These are phyloP conservation scores for Aspergillus quadrilineatus DNA, from an alignment of 2,329 filamentous ascomycete species.

Conservation along the genomic window DNA sequence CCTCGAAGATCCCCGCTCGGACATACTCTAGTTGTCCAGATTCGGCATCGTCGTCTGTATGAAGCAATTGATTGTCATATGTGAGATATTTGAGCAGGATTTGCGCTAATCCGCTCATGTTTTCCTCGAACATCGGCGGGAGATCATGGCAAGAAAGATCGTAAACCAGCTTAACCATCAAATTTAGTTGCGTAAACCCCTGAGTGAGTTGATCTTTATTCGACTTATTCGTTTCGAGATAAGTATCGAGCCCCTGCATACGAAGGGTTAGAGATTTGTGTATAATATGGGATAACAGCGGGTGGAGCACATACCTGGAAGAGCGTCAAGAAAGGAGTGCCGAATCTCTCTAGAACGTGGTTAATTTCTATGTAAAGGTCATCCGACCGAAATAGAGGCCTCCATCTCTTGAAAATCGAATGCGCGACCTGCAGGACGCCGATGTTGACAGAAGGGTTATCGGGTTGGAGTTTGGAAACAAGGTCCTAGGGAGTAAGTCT, in stretches of 20 bases:
- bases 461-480: slow-evolving; percentile 77
- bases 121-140: slow-evolving; percentile 89
- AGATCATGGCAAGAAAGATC: slow-evolving; percentile 98
- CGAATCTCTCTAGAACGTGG: slow-evolving; percentile 86
- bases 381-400: slow-evolving; percentile 89
- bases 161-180: slow-evolving; percentile 89
- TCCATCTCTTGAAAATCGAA: slow-evolving; percentile 95
- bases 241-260: slow-evolving; percentile 48
- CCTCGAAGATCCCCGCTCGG: slow-evolving; percentile 91
- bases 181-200: slow-evolving; percentile 80
- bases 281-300: background rate
- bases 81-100: slow-evolving; percentile 90
- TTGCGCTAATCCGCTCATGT: slow-evolving; percentile 71
- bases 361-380: slow-evolving; percentile 94
- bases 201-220: slow-evolving; percentile 73
- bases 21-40: slow-evolving; percentile 80
- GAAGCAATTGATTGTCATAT: slow-evolving; percentile 80
- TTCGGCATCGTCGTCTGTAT: slow-evolving; percentile 86
- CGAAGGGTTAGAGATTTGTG: slow-evolving; percentile 9
- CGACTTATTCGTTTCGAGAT: slow-evolving; percentile 70
- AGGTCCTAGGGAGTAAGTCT: slow-evolving; percentile 62
- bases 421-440: slow-evolving; percentile 96
- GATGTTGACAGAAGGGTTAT: slow-evolving; percentile 81
- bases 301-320: slow-evolving; percentile 59
- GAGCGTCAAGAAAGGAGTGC: slow-evolving; percentile 75